Conservation (phyloP, 2,329 filamentous ascomycete genomes). For the Dichotomopilus funicola region DNA sequence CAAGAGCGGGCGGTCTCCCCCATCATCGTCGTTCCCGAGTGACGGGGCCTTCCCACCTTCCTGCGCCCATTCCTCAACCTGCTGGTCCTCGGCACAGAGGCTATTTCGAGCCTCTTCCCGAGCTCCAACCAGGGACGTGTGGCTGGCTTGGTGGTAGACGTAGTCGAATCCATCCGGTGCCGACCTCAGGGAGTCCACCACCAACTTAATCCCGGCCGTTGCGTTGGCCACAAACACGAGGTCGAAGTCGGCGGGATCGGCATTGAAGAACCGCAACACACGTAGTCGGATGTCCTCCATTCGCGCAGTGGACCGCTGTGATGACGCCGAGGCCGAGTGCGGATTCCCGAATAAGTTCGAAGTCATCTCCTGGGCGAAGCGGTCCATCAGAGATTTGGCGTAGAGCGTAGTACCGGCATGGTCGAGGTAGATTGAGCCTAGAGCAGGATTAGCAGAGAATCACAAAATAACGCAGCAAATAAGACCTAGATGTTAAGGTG, state of each 20-base stretch:
- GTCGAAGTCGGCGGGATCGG: conserved; percentile 75
- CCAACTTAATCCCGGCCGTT: conserved; percentile 83
- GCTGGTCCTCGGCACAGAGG: conserved; percentile 58
- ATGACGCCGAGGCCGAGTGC: conserved; percentile 77
- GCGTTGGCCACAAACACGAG: conserved; percentile 89
- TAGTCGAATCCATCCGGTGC: conserved; percentile 68
- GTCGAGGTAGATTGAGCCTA: conserved; percentile 76
- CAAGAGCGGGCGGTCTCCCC: conserved; percentile 29
- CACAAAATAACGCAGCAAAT: no score
- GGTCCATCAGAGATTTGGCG: conserved; percentile 72
- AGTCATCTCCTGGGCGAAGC: conserved; percentile 72
- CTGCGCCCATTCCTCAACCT: conserved; percentile 59
- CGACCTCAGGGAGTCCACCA: conserved; percentile 69
- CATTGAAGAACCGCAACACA: conserved; percentile 70
- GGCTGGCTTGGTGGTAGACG: conserved; percentile 74
- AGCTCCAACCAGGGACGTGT: conserved; percentile 81
- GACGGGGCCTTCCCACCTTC: conserved; percentile 27
- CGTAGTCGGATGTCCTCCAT: conserved; percentile 71
- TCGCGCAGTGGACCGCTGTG: conserved; percentile 65
- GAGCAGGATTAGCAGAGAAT: conserved; percentile 1
- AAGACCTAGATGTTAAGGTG: background rate
- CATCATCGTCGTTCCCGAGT: conserved; percentile 25
- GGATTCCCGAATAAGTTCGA: conserved; percentile 81
- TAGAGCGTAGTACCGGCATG: conserved; percentile 91
- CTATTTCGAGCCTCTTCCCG: conserved; percentile 63